Percentiles rank a stretch among this genome's conserved stretches.
Conservation (phyloP, 441 rosid genomes). For the Adansonia rubrostipa region DNA sequence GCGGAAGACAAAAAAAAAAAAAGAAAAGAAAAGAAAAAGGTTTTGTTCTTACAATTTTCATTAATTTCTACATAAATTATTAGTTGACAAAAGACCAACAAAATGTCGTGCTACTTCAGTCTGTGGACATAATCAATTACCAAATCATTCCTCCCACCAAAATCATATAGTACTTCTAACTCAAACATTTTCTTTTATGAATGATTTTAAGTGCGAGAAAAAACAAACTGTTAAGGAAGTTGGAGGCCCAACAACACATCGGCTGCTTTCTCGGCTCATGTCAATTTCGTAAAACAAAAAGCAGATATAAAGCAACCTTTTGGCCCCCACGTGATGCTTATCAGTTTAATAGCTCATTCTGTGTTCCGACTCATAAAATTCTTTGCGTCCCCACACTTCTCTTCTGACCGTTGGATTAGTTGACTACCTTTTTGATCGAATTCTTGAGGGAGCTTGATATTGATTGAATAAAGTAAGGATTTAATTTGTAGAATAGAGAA, state of each 20-base stretch:
- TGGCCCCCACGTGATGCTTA: slow-evolving; percentile 42
- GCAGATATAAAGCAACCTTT: slow-evolving; percentile 22
- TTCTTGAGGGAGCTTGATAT: not conserved
- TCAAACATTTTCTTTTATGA: not conserved
- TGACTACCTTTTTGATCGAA: not conserved
- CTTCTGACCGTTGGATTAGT: not conserved
- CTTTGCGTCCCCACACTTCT: not conserved
- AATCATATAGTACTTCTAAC: not conserved
- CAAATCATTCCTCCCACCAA: slow-evolving; percentile 23
- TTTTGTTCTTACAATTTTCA: not conserved
- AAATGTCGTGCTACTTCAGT: not conserved
- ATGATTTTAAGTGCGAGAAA: not conserved
- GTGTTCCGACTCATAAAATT: slow-evolving; percentile 19
- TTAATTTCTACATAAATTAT: not conserved
- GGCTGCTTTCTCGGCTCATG: not conserved
- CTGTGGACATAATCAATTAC: not conserved
- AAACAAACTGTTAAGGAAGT: not conserved
- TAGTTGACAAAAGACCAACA: slow-evolving; percentile 22
- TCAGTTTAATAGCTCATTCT: slow-evolving; percentile 7
- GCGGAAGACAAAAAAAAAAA: not conserved
- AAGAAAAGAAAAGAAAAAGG: too few relatives aligned
- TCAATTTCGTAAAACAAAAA: slow-evolving; percentile 28
- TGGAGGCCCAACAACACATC: slow-evolving; percentile 26
- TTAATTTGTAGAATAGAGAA: too few relatives aligned
- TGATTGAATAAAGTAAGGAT: not conserved